These are phyloP conservation scores for Fragilaria crotonensis DNA, from an alignment of 108 stramenopile genomes.

Conservation along the genomic window DNA sequence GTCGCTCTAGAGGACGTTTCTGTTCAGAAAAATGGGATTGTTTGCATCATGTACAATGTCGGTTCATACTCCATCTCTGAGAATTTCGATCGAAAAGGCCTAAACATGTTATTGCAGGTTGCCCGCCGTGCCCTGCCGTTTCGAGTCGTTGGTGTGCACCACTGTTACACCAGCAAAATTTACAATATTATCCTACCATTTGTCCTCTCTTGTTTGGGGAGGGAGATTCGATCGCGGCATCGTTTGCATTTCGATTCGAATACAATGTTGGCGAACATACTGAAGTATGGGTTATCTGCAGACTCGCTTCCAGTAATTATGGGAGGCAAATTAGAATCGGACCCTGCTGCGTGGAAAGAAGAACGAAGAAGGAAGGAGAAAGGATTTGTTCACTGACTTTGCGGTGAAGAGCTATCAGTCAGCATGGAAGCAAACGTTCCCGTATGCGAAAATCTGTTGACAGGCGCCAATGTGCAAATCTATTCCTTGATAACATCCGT, in stretches of 20 bases:
- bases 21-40: not conserved
- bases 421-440: too few species aligned
- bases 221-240: not conserved
- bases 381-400: too few species aligned
- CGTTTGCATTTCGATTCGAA: not conserved
- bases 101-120: not conserved
- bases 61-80: not conserved
- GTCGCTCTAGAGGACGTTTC: not conserved
- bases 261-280: not conserved
- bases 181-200: not conserved
- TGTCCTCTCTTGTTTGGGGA: not conserved
- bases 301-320: not conserved
- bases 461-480: too few species aligned
- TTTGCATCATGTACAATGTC: not conserved
- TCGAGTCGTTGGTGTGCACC: not conserved
- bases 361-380: not conserved
- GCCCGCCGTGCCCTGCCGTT: not conserved
- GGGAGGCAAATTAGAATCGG: not conserved
- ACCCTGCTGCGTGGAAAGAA: not conserved
- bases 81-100: not conserved
- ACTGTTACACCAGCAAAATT: not conserved
- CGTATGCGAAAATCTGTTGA: too few species aligned
- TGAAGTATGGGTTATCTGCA: not conserved
- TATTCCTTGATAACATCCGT: too few species aligned
- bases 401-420: too few species aligned